Evolutionary conservation across 225 moss, liverwort and hornwort genomes (phyloP).

Genomic region (Pleurozium schreberi): DNA sequence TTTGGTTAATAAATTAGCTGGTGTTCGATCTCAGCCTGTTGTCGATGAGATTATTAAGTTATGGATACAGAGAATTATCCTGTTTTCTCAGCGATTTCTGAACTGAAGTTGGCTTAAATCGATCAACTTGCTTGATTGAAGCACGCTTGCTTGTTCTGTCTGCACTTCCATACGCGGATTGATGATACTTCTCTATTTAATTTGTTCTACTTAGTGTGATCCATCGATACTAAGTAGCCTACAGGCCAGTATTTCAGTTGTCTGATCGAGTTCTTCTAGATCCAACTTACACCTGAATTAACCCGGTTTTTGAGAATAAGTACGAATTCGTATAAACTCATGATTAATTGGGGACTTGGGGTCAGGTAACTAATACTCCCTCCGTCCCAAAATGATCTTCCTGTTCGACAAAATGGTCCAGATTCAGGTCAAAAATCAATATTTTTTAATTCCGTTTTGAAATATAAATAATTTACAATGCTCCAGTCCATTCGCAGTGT

Average conservation of each 20-base stretch:
- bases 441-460: too few species aligned
- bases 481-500: too few species aligned
- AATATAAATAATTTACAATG: too few species aligned
- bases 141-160: too few species aligned
- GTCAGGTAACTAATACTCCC: too few species aligned
- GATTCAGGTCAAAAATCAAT: too few species aligned
- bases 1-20: not conserved
- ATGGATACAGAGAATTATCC: not conserved
- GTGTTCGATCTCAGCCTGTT: not conserved
- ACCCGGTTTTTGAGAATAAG: not conserved
- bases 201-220: not conserved
- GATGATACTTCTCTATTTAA: not conserved
- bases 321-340: not conserved
- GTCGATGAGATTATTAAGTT: not conserved
- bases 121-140: not conserved
- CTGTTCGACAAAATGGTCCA: too few species aligned
- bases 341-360: not conserved
- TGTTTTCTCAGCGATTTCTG: not conserved
- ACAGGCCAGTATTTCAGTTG: not conserved
- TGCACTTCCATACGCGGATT: not conserved
- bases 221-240: not conserved
- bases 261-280: not conserved
- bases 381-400: too few species aligned
- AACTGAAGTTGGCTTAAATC: not conserved
- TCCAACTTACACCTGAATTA: not conserved